Evolutionary conservation across 805 yeast genomes (phyloP).

Genomic region (Kodamaea laetipori): DNA sequence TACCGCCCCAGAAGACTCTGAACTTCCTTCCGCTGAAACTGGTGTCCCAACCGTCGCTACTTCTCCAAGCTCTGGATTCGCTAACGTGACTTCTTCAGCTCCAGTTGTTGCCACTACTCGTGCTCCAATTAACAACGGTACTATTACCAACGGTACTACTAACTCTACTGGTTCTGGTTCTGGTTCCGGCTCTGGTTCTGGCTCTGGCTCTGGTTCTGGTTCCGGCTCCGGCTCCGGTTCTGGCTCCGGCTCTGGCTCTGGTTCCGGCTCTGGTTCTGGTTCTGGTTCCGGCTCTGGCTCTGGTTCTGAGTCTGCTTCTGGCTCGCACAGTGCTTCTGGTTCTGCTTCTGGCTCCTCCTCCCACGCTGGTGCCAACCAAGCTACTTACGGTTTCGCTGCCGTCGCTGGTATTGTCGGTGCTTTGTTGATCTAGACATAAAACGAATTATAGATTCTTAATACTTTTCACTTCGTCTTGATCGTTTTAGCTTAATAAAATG

Average conservation of each 20-base stretch:
- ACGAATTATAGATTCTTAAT: slow-evolving; percentile 3
- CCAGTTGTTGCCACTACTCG: slow-evolving; percentile 1
- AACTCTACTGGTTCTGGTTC: slow-evolving; percentile 18
- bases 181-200: slow-evolving; percentile 10
- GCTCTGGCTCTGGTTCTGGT: slow-evolving; percentile 9
- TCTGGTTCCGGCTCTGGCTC: slow-evolving; percentile 16
- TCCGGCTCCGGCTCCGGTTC: slow-evolving; percentile 16
- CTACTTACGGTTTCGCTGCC: slow-evolving; percentile 20
- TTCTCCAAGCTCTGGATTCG: slow-evolving; percentile 6
- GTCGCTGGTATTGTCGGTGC: slow-evolving; percentile 23
- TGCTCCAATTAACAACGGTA: slow-evolving; percentile 1
- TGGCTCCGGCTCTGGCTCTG: slow-evolving; percentile 10
- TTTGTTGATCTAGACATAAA: slow-evolving; percentile 20
- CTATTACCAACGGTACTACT: background rate
- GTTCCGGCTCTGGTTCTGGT: slow-evolving; percentile 9
- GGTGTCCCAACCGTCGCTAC: slow-evolving; percentile 10
- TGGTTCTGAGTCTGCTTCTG: slow-evolving; percentile 10
- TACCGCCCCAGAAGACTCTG: slow-evolving; percentile 21
- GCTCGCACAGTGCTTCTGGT: slow-evolving; percentile 8
- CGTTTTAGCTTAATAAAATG: background rate
- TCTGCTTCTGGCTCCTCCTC: slow-evolving; percentile 10
- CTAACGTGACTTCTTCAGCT: slow-evolving; percentile 5
- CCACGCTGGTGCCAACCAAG: slow-evolving; percentile 7
- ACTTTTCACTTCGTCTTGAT: slow-evolving; percentile 6
- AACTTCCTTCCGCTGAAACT: no score